Conservation (phyloP, 768 basidiomycete species). For the Tephrocybe sp. region DNA sequence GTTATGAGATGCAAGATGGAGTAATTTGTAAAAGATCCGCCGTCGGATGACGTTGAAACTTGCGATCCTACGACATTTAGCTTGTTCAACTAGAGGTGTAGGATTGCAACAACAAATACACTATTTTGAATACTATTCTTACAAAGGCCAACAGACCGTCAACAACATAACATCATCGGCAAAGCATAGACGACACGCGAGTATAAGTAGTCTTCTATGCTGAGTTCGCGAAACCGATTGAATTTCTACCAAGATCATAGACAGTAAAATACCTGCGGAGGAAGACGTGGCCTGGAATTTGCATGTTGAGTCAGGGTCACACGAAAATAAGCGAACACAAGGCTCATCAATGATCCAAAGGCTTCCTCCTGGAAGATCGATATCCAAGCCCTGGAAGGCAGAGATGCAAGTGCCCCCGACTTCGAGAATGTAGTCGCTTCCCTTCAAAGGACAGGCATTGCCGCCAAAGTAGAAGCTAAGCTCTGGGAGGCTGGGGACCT, state of each 20-base stretch:
- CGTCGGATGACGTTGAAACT: too few species aligned
- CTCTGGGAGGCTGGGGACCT: constrained; percentile 80
- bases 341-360: constrained; percentile 84
- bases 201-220: too few species aligned
- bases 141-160: background rate
- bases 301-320: background rate
- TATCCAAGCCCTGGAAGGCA: constrained; percentile 89
- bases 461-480: constrained; percentile 84
- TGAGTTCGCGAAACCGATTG: constrained; percentile 77
- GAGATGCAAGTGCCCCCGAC: constrained; percentile 93
- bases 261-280: constrained; percentile 91
- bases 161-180: background rate
- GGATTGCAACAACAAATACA: too few species aligned
- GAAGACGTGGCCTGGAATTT: constrained; percentile 81
- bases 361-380: constrained; percentile 76
- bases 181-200: too few species aligned
- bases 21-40: too few species aligned
- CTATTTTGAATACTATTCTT: too few species aligned
- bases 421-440: constrained; percentile 86
- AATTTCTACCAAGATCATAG: constrained; percentile 76
- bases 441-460: constrained; percentile 76
- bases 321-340: background rate
- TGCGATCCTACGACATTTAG: too few species aligned
- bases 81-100: too few species aligned
- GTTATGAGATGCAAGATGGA: too few species aligned